Base-by-base conservation (phyloP, 75 land plant genomes). In the Chamaecyparis obtusa region DNA sequence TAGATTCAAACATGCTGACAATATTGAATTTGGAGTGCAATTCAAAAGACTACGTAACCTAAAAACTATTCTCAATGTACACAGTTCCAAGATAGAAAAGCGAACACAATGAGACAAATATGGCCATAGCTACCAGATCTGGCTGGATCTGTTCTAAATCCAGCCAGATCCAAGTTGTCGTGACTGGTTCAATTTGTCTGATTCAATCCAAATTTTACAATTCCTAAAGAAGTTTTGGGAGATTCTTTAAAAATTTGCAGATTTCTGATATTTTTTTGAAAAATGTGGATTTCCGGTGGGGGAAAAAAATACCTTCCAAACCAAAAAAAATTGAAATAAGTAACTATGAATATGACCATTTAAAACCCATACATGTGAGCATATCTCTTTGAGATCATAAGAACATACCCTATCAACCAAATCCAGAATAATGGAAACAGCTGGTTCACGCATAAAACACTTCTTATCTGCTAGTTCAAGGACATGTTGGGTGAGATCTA, bases 381-480 rank as follows among this genome's bases (percentile, higher is more conserved):
- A 37, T 77, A 9, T 24, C 21, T 80, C n/a, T 41, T 43, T 44
- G 14, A 43, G n/a, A 81, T 44, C 51, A 44, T 81, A 13, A 33
- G 41, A 55, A 33, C 84, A 54, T 93, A 98, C 99, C 97, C 89
- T 92, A 49, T 93, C 94, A 86, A 90, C 87, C 88, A 97, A 89
- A 17, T 93, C 96, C 83, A 94, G 64, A 84, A 98, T 86, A 43
- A 98, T 54, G 71, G 89, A 55, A 15, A 90, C 90, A 57, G 99
- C 95, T 51, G 99, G 95, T 86, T 98, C 97, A 89, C 96, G 94
- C 86, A 98, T 90, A 88, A 97, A 98, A 14, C 91, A 92, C 74
- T 95, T 98, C 87, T 93, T 95, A 3, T 90, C 90, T 33, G 95
- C 99, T 75, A 98, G 93, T 21, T 88, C 85, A 27, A 95, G 86